A percentile compares a stretch with the other conserved stretches of the same genome.
These are phyloP conservation scores for Abortiporus biennis DNA, from an alignment of 1,284 basidiomycete genomes.

Conservation along the genomic window DNA sequence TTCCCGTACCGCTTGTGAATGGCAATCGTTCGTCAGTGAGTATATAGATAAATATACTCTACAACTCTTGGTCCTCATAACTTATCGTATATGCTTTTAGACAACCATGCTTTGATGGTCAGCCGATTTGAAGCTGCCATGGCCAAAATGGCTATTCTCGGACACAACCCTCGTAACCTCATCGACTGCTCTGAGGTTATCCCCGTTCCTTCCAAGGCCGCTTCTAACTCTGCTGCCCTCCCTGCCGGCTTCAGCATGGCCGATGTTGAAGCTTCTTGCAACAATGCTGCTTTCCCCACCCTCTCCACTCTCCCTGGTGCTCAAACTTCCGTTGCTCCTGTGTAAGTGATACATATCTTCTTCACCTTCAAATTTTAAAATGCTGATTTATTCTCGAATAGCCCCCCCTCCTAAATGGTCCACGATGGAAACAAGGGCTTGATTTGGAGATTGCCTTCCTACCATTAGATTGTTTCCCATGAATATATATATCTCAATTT, in stretches of 20 bases:
- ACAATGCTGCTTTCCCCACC: slow-evolving; percentile 22
- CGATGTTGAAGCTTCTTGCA: slow-evolving; percentile 12
- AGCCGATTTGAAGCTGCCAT: slow-evolving; percentile 2
- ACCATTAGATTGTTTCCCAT: too few species aligned
- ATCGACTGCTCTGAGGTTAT: slow-evolving; percentile 8
- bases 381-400: too few species aligned
- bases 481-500: too few species aligned
- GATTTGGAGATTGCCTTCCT: too few species aligned
- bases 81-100: background rate
- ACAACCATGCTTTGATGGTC: slow-evolving; percentile 3
- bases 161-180: slow-evolving; percentile 2
- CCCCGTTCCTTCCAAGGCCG: background rate
- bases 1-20: slow-evolving; percentile 3
- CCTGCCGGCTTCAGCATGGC: background rate
- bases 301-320: slow-evolving; percentile 21
- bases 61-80: background rate
- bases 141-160: slow-evolving; percentile 4
- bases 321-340: slow-evolving; percentile 18
- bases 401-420: too few species aligned
- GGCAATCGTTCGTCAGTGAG: slow-evolving; percentile 7
- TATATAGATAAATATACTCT: slow-evolving; percentile 2
- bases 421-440: too few species aligned
- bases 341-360: too few species aligned
- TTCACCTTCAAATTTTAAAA: too few species aligned
- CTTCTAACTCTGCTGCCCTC: background rate